Evolutionary conservation across 2,329 filamentous ascomycete species (phyloP), one percentile per base, ranked within the genome.

Genomic region (Cladorrhinum sp.): DNA sequence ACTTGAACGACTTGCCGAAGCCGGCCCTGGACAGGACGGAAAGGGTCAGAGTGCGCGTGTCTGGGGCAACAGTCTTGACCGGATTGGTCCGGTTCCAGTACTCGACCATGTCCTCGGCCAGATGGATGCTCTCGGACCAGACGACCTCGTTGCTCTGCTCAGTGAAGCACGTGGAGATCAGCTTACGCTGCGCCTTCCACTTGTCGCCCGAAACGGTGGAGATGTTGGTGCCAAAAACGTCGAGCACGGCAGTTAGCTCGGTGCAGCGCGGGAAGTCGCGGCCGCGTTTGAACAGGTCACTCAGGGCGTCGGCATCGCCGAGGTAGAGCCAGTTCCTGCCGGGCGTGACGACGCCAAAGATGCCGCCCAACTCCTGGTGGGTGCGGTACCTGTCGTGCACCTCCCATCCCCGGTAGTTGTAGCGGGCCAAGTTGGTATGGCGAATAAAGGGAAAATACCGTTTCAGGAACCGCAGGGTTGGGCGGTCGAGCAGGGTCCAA

Each of bases 341-440:
- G 7, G 66, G 62, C 1, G 64, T 63, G 29, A 62, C 60, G 1
- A 67, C 36, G 10, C 55, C 49, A 20, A 51, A 65, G n/a, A 41
- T 51, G 23, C 64, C 62, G 18, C 64, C 64, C 55, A 65, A 53
- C 57, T 65, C 64, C 13, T 60, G 55, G 57, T 65, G 71, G 0
- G 69, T 64, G 2, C 52, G 56, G 20, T 59, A 66, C 10, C 68
- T 38, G 36, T 72, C 70, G 9, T 61, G 50, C 7, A 70, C 9
- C 32, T 73, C 68, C 67, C 68, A 74, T 5, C 67, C 68, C 8
- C 68, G 62, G 29, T 58, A 74, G 55, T 74, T 73, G 64, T 69
- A 74, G 2, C 70, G 57, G 1, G 69, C 71, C 53, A 75, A 71
- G 60, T 60, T 73, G 59, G 67, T 71, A 10, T 71, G 62, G 2